Evolutionary conservation across 176 grass and related monocot genomes (phyloP), one percentile per base, ranked within the genome.

Genomic region (Cenchrus fungigraminus): DNA sequence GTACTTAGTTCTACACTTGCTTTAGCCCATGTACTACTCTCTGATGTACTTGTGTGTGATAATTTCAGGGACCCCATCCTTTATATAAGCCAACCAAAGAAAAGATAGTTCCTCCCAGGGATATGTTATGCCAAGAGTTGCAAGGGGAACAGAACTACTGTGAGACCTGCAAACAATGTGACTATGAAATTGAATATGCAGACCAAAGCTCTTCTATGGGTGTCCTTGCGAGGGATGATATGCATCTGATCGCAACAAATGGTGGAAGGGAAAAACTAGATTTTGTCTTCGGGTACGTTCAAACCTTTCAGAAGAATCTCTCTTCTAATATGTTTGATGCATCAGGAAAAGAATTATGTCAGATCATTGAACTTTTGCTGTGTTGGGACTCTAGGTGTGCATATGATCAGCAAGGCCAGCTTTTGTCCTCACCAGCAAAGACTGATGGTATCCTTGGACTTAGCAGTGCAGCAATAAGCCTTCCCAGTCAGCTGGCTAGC

Each of bases 361-460:
- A 37, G 76, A 17, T 67, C 13, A 67, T 74, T 46, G 73, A 50
- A 76, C 70, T 67, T 74, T 76, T 88, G 54, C 25, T 83, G 25
- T 65, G 11, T 82, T 62, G 54, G 40, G 54, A 83, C 80, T 86
- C 25, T 78, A 99, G 97, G 87, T 99, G 97, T 91, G 97, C 93
- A 80, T 99, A 99, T 86, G 91, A 99, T 83, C 93, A 99, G 71
- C 93, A 93, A 94, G 97, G 93, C 20, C 97, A 96, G 75, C 91
- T 99, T 91, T 78, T 95, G 49, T 73, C 93, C 11, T 99, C 97
- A 51, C 97, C 97, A 59, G 91, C 97, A 53, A 99, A 99, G 86
- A 96, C 97, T 13, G 97, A 99, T 83, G 97, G 97, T 76, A 99
- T 99, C 76, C 92, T 99, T 88, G 97, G 97, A 67, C 93, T 99